Base-by-base conservation (phyloP, 345 rosid species). In the Moringa oleifera region DNA sequence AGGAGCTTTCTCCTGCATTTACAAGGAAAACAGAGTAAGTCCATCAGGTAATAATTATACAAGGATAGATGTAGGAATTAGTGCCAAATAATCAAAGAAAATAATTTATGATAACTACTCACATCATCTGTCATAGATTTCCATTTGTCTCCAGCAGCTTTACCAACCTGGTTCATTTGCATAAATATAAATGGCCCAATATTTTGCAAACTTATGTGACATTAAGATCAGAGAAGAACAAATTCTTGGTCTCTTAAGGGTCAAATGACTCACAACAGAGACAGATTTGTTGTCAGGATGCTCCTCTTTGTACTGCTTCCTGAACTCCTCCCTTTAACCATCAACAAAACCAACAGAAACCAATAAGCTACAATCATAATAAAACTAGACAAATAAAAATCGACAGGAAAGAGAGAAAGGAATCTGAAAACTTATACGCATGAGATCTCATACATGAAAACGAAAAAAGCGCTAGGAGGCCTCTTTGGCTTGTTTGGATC, bases 231-330 rank as follows among this genome's bases (percentile, higher is more conserved):
- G 13, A 46, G 15, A 20, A 41, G 17, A 55, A 11, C 2, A 18
- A 36, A 15, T n/a, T 7, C 11, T 59, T 6, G 28, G 15, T 20
- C 1, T 18, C 24, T 46, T 23, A 18, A 15, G 20, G 18, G 22
- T 0, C 11, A 6, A 2, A 31, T 0, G 57, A 75, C 85, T 74
- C 65, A 91, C 89, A 52, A 74, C 81, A 60, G 95, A 86, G 15
- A 92, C 98, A 41, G 96, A 89, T 69, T 81, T 92, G 78, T 89
- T 89, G 50, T 82, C 72, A 25, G 98, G 96, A 77, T 91, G 78
- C 59, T 80, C 82, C 55, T 64, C 60, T 69, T 88, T 92, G 64
- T 59, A 92, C 76, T 70, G 79, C 45, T 77, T 70, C 71, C 95
- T 85, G 65, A 91, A 91, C 59, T 74, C 85, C 83, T 89, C 98